A percentile compares a stretch with the other conserved stretches of the same genome.
Conservation (phyloP, 352 stramenopile genomes). For the Globisporangium abappressorium region DNA sequence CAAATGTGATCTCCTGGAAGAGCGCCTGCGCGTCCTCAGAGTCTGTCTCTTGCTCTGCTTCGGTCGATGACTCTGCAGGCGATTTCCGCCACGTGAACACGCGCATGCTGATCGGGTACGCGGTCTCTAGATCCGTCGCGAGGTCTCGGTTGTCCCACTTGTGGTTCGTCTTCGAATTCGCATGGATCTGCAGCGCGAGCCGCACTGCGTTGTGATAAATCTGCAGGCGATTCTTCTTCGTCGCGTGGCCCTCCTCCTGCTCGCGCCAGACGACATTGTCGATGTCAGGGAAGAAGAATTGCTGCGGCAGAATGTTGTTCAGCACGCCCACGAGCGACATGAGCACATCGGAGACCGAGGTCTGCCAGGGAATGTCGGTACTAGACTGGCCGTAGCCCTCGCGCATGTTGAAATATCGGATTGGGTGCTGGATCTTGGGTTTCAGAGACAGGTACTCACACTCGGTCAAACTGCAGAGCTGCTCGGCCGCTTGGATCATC, state of each 20-base stretch:
- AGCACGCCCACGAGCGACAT: slow-evolving; percentile 48
- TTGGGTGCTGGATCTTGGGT: slow-evolving; percentile 45
- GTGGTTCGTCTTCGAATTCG: slow-evolving; percentile 37
- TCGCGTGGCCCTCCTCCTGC: not conserved
- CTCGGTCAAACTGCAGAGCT: slow-evolving; percentile 37
- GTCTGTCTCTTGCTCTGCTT: not conserved
- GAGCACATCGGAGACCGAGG: slow-evolving; percentile 42
- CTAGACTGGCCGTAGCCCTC: slow-evolving; percentile 41
- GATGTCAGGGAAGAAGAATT: slow-evolving; percentile 42
- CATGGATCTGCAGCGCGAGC: slow-evolving; percentile 46
- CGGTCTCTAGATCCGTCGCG: slow-evolving; percentile 1
- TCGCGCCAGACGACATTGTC: slow-evolving; percentile 23
- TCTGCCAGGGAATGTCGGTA: slow-evolving; percentile 46
- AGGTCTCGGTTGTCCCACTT: slow-evolving; percentile 28
- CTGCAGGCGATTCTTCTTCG: slow-evolving; percentile 28
- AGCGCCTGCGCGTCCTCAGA: not conserved
- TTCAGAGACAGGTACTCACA: slow-evolving; percentile 59
- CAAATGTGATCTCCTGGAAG: slow-evolving; percentile 17
- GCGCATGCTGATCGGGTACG: slow-evolving; percentile 14
- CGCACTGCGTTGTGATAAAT: slow-evolving; percentile 49
- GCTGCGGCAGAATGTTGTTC: slow-evolving; percentile 46
- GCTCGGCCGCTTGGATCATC: slow-evolving; percentile 36
- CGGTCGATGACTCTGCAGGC: not conserved
- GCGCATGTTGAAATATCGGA: slow-evolving; percentile 64
- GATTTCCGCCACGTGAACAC: slow-evolving; percentile 19